Conservation (phyloP, 805 yeast genomes). For the Zygotorulaspora chibaensis region DNA sequence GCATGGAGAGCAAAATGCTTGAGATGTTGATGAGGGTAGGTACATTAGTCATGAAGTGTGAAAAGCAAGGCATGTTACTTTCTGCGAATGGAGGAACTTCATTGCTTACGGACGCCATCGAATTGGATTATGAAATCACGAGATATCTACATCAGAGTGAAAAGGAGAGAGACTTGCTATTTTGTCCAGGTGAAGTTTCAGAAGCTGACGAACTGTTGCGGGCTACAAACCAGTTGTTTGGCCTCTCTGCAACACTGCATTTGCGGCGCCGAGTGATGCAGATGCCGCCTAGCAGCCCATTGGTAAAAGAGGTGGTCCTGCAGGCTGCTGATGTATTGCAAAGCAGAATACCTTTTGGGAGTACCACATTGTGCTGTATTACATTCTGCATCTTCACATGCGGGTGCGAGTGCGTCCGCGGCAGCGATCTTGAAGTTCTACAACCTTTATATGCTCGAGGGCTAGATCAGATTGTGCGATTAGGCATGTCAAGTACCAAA, state of each 20-base stretch:
- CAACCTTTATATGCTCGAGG: not conserved
- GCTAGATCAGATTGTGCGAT: not conserved
- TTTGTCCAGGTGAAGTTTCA: not conserved
- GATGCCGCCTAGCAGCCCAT: conserved; percentile 42
- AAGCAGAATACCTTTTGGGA: not conserved
- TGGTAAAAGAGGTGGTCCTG: conserved; percentile 36
- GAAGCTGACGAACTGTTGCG: conserved; percentile 30
- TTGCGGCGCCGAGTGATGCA: conserved; percentile 53
- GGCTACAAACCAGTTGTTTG: conserved; percentile 51
- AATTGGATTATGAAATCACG: conserved; percentile 33
- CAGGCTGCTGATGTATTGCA: conserved; percentile 1
- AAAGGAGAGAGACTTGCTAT: conserved; percentile 28
- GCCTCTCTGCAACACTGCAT: conserved; percentile 51
- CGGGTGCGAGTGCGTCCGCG: conserved; percentile 1
- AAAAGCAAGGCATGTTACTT: conserved; percentile 35
- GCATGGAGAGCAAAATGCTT: conserved; percentile 2
- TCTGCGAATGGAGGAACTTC: conserved; percentile 18
- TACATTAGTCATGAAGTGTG: conserved; percentile 62
- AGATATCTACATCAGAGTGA: conserved; percentile 22
- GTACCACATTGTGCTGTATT: not conserved
- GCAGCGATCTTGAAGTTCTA: conserved; percentile 1
- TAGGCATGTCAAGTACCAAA: conserved; percentile 13
- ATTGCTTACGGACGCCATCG: conserved; percentile 36
- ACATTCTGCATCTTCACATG: not conserved
- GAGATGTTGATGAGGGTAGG: conserved; percentile 37